Evolutionary conservation across 2,329 filamentous ascomycete species (phyloP).

Genomic region (Fusarium beomiforme): DNA sequence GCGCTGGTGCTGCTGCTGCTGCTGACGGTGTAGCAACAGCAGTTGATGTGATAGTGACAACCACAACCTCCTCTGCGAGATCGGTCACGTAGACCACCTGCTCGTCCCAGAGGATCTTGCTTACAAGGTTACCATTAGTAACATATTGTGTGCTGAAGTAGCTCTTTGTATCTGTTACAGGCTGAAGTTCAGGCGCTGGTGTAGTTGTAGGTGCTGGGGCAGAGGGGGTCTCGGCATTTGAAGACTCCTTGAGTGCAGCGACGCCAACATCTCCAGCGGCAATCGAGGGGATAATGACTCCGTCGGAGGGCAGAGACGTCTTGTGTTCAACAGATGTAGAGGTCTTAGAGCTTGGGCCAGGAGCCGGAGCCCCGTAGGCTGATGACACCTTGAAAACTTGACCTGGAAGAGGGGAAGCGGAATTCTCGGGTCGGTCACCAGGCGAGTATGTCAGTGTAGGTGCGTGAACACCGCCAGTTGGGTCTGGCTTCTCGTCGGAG

Average conservation of each 20-base stretch:
- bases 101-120: slow-evolving; percentile 67
- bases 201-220: slow-evolving; percentile 35
- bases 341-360: slow-evolving; percentile 19
- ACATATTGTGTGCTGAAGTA: slow-evolving; percentile 62
- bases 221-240: neutral
- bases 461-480: slow-evolving; percentile 13
- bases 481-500: slow-evolving; percentile 21
- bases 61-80: slow-evolving; percentile 52
- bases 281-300: slow-evolving; percentile 16
- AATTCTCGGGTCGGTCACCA: slow-evolving; percentile 46
- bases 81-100: slow-evolving; percentile 64
- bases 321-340: slow-evolving; percentile 8
- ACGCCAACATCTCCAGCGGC: slow-evolving; percentile 8
- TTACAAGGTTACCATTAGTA: slow-evolving; percentile 61
- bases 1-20: neutral
- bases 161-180: slow-evolving; percentile 48
- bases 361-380: slow-evolving; percentile 29
- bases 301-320: slow-evolving; percentile 7
- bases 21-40: slow-evolving; percentile 32
- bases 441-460: slow-evolving; percentile 50
- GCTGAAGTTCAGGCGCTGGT: slow-evolving; percentile 37
- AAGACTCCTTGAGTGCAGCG: slow-evolving; percentile 20
- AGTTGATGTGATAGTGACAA: slow-evolving; percentile 51
- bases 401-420: slow-evolving; percentile 52
- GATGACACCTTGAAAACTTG: slow-evolving; percentile 54